Base-by-base conservation (phyloP, 2,329 filamentous ascomycete genomes). In the Simplicillium aogashimaense region DNA sequence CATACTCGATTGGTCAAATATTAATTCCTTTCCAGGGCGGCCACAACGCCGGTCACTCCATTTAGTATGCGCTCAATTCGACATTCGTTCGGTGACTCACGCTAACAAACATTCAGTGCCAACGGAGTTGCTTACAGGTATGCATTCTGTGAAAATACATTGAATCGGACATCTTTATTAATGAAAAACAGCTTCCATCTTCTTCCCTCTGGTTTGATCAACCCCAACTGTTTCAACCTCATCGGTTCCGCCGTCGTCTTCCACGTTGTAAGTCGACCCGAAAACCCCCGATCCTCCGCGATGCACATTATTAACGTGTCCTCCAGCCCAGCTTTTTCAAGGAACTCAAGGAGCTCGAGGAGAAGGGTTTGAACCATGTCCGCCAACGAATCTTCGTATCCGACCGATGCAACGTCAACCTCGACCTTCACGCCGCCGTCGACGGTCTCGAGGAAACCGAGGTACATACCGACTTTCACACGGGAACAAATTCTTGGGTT, bases 191-290 rank as follows among this genome's bases (percentile, higher is more conserved):
- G 70, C 59, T 74, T 76, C 47, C 75, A 81, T 56, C 71, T 83
- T 43, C 63, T 82, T 37, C 75, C 80, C 17, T 83, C 77, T 41
- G 85, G 85, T 44, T 72, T 89, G 45, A 69, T 89, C 48, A 85
- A 83, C 55, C 79, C 82, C 7, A 65, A 66, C 34, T 84, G 56
- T 57, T 70, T 77, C 51, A 89, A 88, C 64, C 66, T 89, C 42
- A 82, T 89, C 55, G 84, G 83, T 44, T 81, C 79, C 37, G 81
- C 70, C 36, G 72, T 76, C 32, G 75, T 85, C 44, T 78, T 86
- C 48, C 75, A 86, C 59, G 70, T 25, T 83, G 50, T 52, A 45
- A 41, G 52, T 53, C 35, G 49, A 50, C 43, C 41, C 33, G 43
- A 40, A 33, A 41, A 33, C 38, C 43, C 42, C 40, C 41, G 46